Percentiles rank a stretch among this genome's conserved stretches.
Conservation (phyloP, 2,329 filamentous ascomycete genomes). For the Penicillium hordei region DNA sequence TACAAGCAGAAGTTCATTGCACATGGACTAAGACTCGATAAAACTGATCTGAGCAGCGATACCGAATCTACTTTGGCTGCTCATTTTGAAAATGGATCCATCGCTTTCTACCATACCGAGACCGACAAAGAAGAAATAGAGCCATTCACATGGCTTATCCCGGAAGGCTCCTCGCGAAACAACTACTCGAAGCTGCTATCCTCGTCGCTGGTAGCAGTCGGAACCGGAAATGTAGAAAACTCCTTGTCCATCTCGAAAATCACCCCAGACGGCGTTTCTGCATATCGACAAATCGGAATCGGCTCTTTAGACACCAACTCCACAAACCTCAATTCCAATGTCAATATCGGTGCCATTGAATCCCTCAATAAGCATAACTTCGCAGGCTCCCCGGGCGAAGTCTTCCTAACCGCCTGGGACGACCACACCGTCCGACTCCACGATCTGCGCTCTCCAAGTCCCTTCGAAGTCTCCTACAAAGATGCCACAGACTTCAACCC, state of each 20-base stretch:
- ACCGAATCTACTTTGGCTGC: constrained; percentile 51
- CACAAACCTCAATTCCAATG: constrained; percentile 22
- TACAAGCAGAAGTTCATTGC: constrained; percentile 47
- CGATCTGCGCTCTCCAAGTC: constrained; percentile 56
- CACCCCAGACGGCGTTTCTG: constrained; percentile 44
- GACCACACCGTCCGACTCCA: constrained; percentile 60
- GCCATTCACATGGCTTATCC: constrained; percentile 36
- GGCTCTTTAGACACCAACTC: constrained; percentile 34
- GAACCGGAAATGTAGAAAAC: constrained; percentile 44
- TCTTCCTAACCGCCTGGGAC: constrained; percentile 62
- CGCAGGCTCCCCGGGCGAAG: constrained; percentile 41
- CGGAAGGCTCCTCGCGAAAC: constrained; percentile 33
- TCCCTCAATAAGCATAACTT: constrained; percentile 32
- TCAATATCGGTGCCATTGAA: constrained; percentile 39
- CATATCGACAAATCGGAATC: constrained; percentile 39
- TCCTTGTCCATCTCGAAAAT: constrained; percentile 55
- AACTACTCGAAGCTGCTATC: constrained; percentile 57
- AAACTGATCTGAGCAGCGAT: constrained; percentile 48
- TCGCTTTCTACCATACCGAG: constrained; percentile 49
- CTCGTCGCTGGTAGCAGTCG: constrained; percentile 52
- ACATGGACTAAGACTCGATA: constrained; percentile 46
- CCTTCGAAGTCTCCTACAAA: constrained; percentile 51
- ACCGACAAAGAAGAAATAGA: constrained; percentile 34
- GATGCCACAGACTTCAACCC: constrained; percentile 59
- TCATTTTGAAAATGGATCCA: constrained; percentile 49